A percentile compares a stretch with the other conserved stretches of the same genome.
Evolutionary conservation across 805 yeast species (phyloP).

Genomic region (Danielia oregonensis): DNA sequence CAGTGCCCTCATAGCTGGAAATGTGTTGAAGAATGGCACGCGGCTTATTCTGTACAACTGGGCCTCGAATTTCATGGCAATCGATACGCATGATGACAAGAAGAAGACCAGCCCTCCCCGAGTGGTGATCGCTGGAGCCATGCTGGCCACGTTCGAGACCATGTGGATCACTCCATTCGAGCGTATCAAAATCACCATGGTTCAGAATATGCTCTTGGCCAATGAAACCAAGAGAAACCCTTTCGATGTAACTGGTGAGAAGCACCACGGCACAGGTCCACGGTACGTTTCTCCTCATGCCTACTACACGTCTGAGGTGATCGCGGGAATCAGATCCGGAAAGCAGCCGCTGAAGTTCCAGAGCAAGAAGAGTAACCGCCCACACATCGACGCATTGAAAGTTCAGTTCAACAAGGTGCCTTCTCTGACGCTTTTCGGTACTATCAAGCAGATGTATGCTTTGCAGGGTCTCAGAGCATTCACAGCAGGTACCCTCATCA

Average conservation of each 20-base stretch:
- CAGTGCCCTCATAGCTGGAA: conserved; percentile 72
- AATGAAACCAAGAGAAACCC: conserved; percentile 16
- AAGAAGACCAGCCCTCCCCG: conserved; percentile 75
- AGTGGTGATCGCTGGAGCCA: conserved; percentile 75
- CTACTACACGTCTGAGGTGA: conserved; percentile 33
- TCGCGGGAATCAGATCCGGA: conserved; percentile 24
- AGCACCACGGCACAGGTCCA: conserved; percentile 21
- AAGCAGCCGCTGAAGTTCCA: conserved; percentile 21
- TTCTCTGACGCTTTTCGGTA: conserved; percentile 47
- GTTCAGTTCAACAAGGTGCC: conserved; percentile 48
- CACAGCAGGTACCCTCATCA: conserved; percentile 79
- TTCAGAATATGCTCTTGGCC: conserved; percentile 53
- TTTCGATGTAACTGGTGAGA: conserved; percentile 7
- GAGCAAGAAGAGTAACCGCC: conserved; percentile 9
- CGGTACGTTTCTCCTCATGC: conserved; percentile 43
- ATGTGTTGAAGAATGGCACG: conserved; percentile 66
- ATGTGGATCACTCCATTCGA: conserved; percentile 88
- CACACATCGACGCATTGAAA: conserved; percentile 11
- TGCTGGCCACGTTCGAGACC: conserved; percentile 82
- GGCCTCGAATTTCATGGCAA: conserved; percentile 65
- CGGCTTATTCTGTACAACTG: conserved; percentile 74
- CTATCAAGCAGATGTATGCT: conserved; percentile 62
- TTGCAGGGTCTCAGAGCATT: conserved; percentile 76
- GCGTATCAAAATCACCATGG: conserved; percentile 73
- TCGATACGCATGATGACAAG: conserved; percentile 35